Conservation (phyloP, 2,329 filamentous ascomycete species). For the Ophiostoma sp. region DNA sequence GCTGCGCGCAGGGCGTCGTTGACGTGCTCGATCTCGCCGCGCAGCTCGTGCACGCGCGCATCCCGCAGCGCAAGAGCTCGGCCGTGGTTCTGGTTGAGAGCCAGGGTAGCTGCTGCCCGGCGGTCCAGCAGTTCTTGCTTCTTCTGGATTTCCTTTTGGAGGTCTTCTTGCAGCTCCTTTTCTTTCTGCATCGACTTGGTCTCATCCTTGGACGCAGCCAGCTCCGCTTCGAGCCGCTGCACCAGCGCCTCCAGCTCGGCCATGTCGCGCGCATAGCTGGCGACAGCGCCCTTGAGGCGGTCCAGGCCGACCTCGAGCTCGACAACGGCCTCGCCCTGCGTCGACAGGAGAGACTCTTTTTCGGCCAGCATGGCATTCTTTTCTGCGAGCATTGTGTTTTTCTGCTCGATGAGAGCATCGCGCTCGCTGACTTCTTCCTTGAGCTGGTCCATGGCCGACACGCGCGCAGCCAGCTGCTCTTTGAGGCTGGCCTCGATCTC, state of each 20-base stretch:
- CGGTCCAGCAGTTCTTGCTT: conserved; percentile 19
- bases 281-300: conserved; percentile 48
- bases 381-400: conserved; percentile 17
- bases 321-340: conserved; percentile 38
- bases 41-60: conserved; percentile 45
- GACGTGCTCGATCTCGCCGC: conserved; percentile 45
- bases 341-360: conserved; percentile 25
- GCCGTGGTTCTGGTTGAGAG: conserved; percentile 42
- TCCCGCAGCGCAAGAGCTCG: conserved; percentile 48
- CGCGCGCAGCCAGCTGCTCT: conserved; percentile 51
- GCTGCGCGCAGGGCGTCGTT: conserved; percentile 44
- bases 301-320: conserved; percentile 49
- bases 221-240: conserved; percentile 43
- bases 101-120: conserved; percentile 22
- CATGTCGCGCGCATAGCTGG: conserved; percentile 51
- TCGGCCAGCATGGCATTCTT: conserved; percentile 12
- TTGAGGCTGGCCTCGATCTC: conserved; percentile 51
- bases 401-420: conserved; percentile 28
- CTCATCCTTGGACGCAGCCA: conserved; percentile 24
- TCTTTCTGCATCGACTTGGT: conserved; percentile 12
- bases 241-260: conserved; percentile 50
- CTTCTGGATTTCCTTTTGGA: neutral
- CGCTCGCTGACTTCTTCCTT: conserved; percentile 37
- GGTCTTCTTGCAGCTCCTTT: neutral
- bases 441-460: conserved; percentile 47